Evolutionary conservation across 2,329 filamentous ascomycete genomes (phyloP).

Genomic region (Neodidymelliopsis sp.): DNA sequence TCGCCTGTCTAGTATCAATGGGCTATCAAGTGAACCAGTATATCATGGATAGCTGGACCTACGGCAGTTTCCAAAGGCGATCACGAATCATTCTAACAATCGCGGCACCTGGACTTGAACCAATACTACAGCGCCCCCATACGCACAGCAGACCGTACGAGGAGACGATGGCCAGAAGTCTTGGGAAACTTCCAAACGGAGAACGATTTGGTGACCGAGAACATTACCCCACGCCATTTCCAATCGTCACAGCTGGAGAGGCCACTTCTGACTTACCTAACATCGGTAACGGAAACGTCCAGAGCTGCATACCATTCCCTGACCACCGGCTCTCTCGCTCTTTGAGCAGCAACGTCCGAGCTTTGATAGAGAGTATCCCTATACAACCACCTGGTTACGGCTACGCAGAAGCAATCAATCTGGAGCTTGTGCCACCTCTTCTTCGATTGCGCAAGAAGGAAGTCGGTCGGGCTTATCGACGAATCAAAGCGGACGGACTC

Average conservation of each 20-base stretch:
- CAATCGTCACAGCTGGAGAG: slow-evolving; percentile 61
- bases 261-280: slow-evolving; percentile 67
- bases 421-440: slow-evolving; percentile 41
- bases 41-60: slow-evolving; percentile 72
- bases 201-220: slow-evolving; percentile 64
- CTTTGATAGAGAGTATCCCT: slow-evolving; percentile 66
- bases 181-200: slow-evolving; percentile 59
- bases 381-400: slow-evolving; percentile 54
- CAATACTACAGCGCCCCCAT: slow-evolving; percentile 63
- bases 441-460: slow-evolving; percentile 30
- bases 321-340: slow-evolving; percentile 66
- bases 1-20: slow-evolving; percentile 76
- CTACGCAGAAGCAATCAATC: slow-evolving; percentile 45
- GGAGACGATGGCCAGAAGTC: slow-evolving; percentile 37
- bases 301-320: slow-evolving; percentile 69
- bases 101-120: slow-evolving; percentile 68
- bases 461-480: slow-evolving; percentile 54
- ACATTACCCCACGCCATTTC: slow-evolving; percentile 65
- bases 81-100: slow-evolving; percentile 75
- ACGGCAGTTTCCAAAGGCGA: slow-evolving; percentile 71
- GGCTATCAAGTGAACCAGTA: slow-evolving; percentile 78
- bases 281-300: slow-evolving; percentile 67
- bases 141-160: slow-evolving; percentile 68
- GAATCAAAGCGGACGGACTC: slow-evolving; percentile 61
- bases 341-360: slow-evolving; percentile 42